Evolutionary conservation across 805 yeast species (phyloP), one percentile per base, ranked within the genome.

Genomic region (Zygosaccharomyces bailii): DNA sequence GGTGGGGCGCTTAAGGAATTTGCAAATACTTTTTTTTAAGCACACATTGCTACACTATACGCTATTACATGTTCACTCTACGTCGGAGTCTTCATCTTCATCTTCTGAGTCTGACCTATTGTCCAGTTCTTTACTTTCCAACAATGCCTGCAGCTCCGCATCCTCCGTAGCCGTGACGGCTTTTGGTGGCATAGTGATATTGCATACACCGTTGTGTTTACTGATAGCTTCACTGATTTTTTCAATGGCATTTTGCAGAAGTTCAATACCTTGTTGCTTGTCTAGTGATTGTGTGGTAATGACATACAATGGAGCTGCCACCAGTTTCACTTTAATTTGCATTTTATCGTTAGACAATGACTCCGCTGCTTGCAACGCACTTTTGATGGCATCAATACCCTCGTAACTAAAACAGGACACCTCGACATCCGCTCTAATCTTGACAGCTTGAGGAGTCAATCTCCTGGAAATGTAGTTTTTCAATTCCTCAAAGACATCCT

Each of bases 131-230:
- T 88, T 86, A 65, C 86, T 79, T 71, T 91, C 97, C 79, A 93
- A 82, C 54, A 93, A 78, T 49, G 96, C 96, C 70, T 89, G 96
- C 63, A 93, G 79, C 71, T 90, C 97, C 49, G 96, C 98, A 68
- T 93, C 99, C 67, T 93, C 99, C 49, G 93, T 86, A 49, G 96
- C 98, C 45, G 97, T 89, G 55, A 93, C 98, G 34, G 98, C 97
- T 80, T 90, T 91, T 63, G 99, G 98, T 59, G 95, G 91, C 97
- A 91, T 91, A 43, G 95, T 89, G 53, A 91, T 84, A 55, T 86
- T 87, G 67, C 96, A 84, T 46, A 80, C 78, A 63, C 99, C 99
- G 43, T 88, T 96, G 44, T 79, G 75, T 16, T 75, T 72, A 49
- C 76, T 76, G 59, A 93, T 89, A 39, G 81, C 74, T 57, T 77